Evolutionary conservation across 148 eudicot genomes (phyloP).

Genomic region (Nepenthes mirabilis): DNA sequence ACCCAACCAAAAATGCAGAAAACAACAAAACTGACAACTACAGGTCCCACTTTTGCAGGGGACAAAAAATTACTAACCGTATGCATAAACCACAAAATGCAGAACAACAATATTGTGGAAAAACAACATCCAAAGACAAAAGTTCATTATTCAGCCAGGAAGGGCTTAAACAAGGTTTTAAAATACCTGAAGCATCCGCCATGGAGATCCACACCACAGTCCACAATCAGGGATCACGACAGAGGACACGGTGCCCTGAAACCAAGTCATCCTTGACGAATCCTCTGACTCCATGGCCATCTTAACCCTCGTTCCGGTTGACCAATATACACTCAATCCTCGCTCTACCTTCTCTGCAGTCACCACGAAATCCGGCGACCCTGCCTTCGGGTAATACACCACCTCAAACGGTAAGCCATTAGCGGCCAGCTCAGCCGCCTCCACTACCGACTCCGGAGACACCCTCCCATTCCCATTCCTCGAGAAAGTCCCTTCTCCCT

Average conservation of each 20-base stretch:
- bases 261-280: constrained; percentile 42
- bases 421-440: constrained; percentile 41
- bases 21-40: too few relatives aligned
- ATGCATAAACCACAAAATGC: not conserved
- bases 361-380: constrained; percentile 61
- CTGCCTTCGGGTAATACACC: constrained; percentile 42
- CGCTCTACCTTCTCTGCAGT: constrained; percentile 45
- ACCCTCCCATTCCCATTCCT: constrained; percentile 24
- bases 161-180: not conserved
- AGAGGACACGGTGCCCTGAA: constrained; percentile 33
- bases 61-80: not conserved
- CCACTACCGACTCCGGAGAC: constrained; percentile 25
- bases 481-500: constrained; percentile 8
- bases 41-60: too few relatives aligned
- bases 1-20: too few relatives aligned
- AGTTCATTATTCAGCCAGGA: not conserved
- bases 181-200: constrained; percentile 78
- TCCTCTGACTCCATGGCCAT: constrained; percentile 56
- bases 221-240: constrained; percentile 19
- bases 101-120: too few relatives aligned
- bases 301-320: constrained; percentile 25
- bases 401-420: constrained; percentile 50
- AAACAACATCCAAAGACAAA: too few relatives aligned
- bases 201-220: constrained; percentile 38
- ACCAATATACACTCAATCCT: constrained; percentile 26